Percentiles rank a stretch among this genome's conserved stretches.
phyloP scores from a whole-genome alignment of 306 rosid genomes.

The Sindora glabra region DNA sequence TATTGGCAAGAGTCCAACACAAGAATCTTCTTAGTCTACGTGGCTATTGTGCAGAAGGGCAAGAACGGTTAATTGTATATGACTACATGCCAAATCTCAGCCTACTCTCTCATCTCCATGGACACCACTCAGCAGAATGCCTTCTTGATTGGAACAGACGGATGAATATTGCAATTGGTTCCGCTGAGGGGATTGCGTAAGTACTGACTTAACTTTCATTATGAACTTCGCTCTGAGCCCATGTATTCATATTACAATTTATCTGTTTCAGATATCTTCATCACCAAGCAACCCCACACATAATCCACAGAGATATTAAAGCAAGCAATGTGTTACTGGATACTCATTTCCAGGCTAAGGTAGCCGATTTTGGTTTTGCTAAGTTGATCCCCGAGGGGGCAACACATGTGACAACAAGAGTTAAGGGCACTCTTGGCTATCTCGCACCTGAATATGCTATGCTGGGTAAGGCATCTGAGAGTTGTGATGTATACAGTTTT shows the following conservation, averaged over 20 bases:
- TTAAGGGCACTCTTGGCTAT: constrained; percentile 96
- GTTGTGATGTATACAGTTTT: constrained; percentile 88
- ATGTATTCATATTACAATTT: no score
- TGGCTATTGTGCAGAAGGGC: constrained; percentile 99
- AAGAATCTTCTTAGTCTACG: constrained; percentile 91
- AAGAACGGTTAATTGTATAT: constrained; percentile 84
- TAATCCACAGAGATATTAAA: constrained; percentile 85
- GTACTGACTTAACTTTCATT: constrained; percentile 20
- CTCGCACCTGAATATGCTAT: constrained; percentile 96
- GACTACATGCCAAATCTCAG: constrained; percentile 94
- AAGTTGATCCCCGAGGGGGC: constrained; percentile 94
- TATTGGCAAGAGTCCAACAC: constrained; percentile 90
- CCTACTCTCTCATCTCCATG: constrained; percentile 90
- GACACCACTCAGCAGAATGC: constrained; percentile 85
- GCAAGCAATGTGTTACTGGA: constrained; percentile 86
- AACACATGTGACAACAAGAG: constrained; percentile 92
- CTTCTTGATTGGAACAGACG: constrained; percentile 85
- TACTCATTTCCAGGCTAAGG: constrained; percentile 68
- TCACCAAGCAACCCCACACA: constrained; percentile 82
- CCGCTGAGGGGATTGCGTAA: constrained; percentile 92
- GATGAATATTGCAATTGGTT: constrained; percentile 76
- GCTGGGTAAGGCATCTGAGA: constrained; percentile 85
- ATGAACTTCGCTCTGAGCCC: not conserved
- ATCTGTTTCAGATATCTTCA: constrained; percentile 76
- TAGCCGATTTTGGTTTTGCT: constrained; percentile 96